A percentile compares a stretch with the other conserved stretches of the same genome.
Conservation (phyloP, 768 basidiomycete genomes). For the Chlorophyllum brunneum region DNA sequence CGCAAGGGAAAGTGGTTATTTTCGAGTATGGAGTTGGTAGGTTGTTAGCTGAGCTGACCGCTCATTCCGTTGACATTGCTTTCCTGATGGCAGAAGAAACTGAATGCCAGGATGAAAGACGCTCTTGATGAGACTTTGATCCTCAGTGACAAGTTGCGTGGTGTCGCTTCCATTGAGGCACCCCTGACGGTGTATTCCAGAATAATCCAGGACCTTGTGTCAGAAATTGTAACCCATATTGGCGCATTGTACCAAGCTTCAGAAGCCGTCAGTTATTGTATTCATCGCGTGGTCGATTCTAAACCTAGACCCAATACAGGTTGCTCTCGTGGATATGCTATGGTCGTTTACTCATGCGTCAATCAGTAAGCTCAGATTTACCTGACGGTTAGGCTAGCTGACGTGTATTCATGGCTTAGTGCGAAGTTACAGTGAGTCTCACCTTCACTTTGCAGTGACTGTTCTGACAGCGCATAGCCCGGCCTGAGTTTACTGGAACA, state of each 20-base stretch:
- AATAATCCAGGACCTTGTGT: slow-evolving; percentile 75
- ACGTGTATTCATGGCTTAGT: slow-evolving; percentile 28
- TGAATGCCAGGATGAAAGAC: slow-evolving; percentile 87
- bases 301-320: slow-evolving; percentile 33
- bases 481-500: slow-evolving; percentile 89
- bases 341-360: slow-evolving; percentile 85
- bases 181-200: slow-evolving; percentile 29
- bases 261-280: slow-evolving; percentile 59
- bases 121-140: slow-evolving; percentile 86
- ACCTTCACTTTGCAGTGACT: not conserved
- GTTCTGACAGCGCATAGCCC: slow-evolving; percentile 43
- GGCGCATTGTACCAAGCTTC: slow-evolving; percentile 86
- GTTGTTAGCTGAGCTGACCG: slow-evolving; percentile 17
- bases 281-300: not conserved
- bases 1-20: slow-evolving; percentile 74
- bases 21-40: slow-evolving; percentile 77
- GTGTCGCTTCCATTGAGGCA: not conserved
- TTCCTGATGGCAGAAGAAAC: slow-evolving; percentile 57
- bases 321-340: slow-evolving; percentile 86
- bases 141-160: slow-evolving; percentile 72
- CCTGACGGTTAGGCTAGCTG: not conserved
- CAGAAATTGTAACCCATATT: slow-evolving; percentile 64
- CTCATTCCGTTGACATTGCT: not conserved
- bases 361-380: slow-evolving; percentile 53
- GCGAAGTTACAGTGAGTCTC: slow-evolving; percentile 40